Base-by-base conservation (phyloP, 495 filamentous ascomycete genomes). In the Xylaria castorea region DNA sequence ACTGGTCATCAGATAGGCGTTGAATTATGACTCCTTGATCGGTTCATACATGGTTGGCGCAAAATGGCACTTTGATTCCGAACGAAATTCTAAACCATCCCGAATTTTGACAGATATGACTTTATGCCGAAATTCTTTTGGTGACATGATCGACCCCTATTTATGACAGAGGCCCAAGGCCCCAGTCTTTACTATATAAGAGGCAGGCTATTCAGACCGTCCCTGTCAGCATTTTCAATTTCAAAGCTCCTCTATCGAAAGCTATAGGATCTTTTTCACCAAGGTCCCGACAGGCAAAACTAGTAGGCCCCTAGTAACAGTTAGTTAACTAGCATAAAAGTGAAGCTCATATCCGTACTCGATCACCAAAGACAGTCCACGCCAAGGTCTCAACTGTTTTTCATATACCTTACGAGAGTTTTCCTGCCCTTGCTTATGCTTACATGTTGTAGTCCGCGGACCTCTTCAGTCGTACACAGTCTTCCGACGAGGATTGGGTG, bases 1-100 rank as follows among this genome's bases (percentile, higher is more conserved):
- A 72, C 63, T 72, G 62, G 70, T 42, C 70, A 66, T 57, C 70
- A 72, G 62, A 72, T 72, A 65, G 70, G 70, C 70, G 70, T 72
- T 67, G 61, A 71, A 72, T 72, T 18, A 67, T 67, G 63, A 72
- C 63, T 67, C 63, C 70, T 71, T 72, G 70, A 72, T 72, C 70
- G 70, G 63, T 67, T 66, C 70, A 66, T 61, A 72, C 70, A 67
- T 57, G 70, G 50, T 67, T 66, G 70, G 63, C 62, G 62, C 62
- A 72, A 60, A 66, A 50, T 66, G 53, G 66, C 62, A 51, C 44
- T 58, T 60, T 72, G 55, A 72, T 61, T 67, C 51, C 32, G 70
- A 72, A 57, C 53, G 16, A 67, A 60, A 25, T 30, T 12, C 36
- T 25, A 12, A 22, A 57, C 65, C 25, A 40, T 27, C 50, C 11